Evolutionary conservation across 2,329 filamentous ascomycete genomes (phyloP).

Genomic region (Fusarium nodosum): DNA sequence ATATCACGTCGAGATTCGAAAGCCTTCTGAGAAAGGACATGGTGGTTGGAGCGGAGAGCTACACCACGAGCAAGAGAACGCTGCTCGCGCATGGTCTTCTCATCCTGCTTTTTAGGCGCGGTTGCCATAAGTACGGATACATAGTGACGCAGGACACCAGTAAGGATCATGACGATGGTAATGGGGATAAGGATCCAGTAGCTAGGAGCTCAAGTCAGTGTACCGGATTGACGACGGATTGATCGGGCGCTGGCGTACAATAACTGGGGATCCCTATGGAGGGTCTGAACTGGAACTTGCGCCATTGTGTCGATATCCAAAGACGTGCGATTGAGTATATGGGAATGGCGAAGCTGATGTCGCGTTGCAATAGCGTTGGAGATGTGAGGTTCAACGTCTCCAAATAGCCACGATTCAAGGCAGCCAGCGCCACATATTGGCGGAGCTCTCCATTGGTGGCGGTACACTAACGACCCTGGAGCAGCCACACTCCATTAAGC

Average conservation of each 20-base stretch:
- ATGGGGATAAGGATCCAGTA: conserved; percentile 99
- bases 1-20: conserved; percentile 86
- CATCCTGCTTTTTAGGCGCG: conserved; percentile 84
- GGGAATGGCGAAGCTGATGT: conserved; percentile 25
- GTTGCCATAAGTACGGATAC: conserved; percentile 90
- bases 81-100: conserved; percentile 85
- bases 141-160: conserved; percentile 95
- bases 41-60: conserved; percentile 84
- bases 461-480: conserved; percentile 15
- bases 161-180: conserved; percentile 97
- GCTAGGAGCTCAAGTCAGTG: conserved; percentile 64
- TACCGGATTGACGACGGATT: conserved; percentile 6
- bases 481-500: conserved; percentile 28
- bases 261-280: conserved; percentile 97
- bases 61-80: conserved; percentile 86
- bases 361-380: conserved; percentile 34
- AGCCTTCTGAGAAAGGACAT: conserved; percentile 80
- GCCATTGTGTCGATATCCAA: conserved; percentile 71
- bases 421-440: conserved; percentile 32
- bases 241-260: conserved; percentile 74
- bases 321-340: conserved; percentile 23
- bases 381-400: conserved; percentile 35
- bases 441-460: conserved; percentile 24
- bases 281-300: conserved; percentile 89
- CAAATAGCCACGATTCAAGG: conserved; percentile 44